These are phyloP conservation scores for Penicillium polonicum DNA, from an alignment of 2,329 filamentous ascomycete species.

Conservation along the genomic window DNA sequence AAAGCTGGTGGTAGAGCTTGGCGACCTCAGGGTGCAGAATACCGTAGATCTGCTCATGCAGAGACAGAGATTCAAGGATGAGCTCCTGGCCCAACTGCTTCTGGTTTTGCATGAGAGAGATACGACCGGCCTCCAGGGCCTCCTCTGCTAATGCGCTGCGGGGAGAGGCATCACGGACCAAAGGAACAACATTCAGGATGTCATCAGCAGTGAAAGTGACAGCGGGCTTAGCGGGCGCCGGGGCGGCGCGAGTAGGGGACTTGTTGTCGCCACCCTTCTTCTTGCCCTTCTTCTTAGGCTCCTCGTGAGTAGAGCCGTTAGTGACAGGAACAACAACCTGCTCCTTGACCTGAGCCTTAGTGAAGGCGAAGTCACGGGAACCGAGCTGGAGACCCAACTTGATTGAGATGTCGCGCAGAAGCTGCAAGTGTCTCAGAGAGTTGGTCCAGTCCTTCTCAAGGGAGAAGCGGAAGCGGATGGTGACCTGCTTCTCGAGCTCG, in stretches of 20 bases:
- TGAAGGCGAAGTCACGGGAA: conserved; percentile 73
- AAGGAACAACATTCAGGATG: conserved; percentile 85
- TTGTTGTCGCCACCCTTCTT: conserved; percentile 54
- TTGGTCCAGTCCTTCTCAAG: conserved; percentile 68
- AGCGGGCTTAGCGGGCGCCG: conserved; percentile 47
- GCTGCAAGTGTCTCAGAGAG: conserved; percentile 70
- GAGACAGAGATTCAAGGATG: conserved; percentile 87
- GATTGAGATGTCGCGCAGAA: conserved; percentile 83
- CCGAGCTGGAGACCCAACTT: conserved; percentile 88
- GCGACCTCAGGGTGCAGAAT: conserved; percentile 96
- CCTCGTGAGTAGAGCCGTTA: conserved; percentile 37
- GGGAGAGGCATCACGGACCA: conserved; percentile 91
- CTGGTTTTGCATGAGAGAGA: conserved; percentile 93
- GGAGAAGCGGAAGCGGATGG: conserved; percentile 72
- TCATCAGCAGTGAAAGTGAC: conserved; percentile 79
- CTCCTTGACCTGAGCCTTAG: conserved; percentile 44
- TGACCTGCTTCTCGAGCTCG: conserved; percentile 70
- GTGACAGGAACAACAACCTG: conserved; percentile 37
- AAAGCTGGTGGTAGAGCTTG: conserved; percentile 88
- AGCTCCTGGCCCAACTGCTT: conserved; percentile 95
- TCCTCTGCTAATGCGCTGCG: conserved; percentile 91
- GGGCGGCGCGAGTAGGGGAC: conserved; percentile 45
- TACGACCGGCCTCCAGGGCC: conserved; percentile 89
- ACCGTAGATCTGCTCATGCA: conserved; percentile 98
- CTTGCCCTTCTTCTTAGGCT: conserved; percentile 54